phyloP scores from a whole-genome alignment of 2,329 filamentous ascomycete species.

The Alternaria rosae region DNA sequence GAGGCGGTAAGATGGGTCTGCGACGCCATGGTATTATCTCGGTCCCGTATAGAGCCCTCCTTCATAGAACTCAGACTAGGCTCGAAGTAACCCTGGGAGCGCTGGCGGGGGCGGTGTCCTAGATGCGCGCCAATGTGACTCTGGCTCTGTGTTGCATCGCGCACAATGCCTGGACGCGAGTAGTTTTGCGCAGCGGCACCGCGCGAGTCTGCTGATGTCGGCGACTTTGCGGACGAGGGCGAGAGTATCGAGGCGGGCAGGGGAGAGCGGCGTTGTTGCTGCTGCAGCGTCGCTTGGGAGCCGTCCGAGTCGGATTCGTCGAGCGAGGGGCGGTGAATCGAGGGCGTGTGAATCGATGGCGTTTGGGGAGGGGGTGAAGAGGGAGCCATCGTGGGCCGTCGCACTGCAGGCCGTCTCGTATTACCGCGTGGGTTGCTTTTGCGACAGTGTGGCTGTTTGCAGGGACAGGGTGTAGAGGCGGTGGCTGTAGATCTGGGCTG shows the following conservation, averaged over 20 bases:
- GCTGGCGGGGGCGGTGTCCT: slow-evolving; percentile 69
- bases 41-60: slow-evolving; percentile 56
- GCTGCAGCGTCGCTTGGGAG: slow-evolving; percentile 49
- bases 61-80: slow-evolving; percentile 70
- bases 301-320: slow-evolving; percentile 51
- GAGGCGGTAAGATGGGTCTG: slow-evolving; percentile 64
- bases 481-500: background rate
- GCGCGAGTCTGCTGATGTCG: slow-evolving; percentile 18
- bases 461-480: slow-evolving; percentile 6
- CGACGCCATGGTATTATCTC: slow-evolving; percentile 53
- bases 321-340: slow-evolving; percentile 35
- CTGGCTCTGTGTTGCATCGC: slow-evolving; percentile 44
- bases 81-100: slow-evolving; percentile 79
- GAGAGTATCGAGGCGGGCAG: slow-evolving; percentile 36
- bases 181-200: slow-evolving; percentile 46
- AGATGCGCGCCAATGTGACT: slow-evolving; percentile 44
- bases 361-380: slow-evolving; percentile 45
- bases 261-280: slow-evolving; percentile 45
- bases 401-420: slow-evolving; percentile 2
- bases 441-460: slow-evolving; percentile 14
- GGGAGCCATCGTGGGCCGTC: slow-evolving; percentile 36
- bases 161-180: slow-evolving; percentile 47
- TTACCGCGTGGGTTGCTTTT: slow-evolving; percentile 6
- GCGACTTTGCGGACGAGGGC: slow-evolving; percentile 28
- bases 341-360: slow-evolving; percentile 43